Evolutionary conservation across 2,329 filamentous ascomycete genomes (phyloP).

Genomic region (Escovopsis sp.): DNA sequence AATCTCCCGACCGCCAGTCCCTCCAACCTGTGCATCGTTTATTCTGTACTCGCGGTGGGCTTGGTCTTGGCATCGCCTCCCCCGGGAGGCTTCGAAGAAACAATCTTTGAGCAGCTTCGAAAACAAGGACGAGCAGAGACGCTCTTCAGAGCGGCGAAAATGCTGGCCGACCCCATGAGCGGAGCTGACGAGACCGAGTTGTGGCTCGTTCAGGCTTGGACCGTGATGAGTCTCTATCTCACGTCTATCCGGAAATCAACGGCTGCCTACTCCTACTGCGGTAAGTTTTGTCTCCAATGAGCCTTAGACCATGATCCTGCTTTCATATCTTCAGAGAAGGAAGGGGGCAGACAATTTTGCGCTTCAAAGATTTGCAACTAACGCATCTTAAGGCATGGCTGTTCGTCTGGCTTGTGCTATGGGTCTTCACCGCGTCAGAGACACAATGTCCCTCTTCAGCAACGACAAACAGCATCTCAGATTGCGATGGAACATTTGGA

Average conservation of each 20-base stretch:
- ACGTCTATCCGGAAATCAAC: conserved; percentile 47
- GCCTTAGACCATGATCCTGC: not conserved
- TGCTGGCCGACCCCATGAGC: conserved; percentile 28
- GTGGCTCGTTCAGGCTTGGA: conserved; percentile 49
- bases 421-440: conserved; percentile 43
- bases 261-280: conserved; percentile 46
- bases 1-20: conserved; percentile 35
- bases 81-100: conserved; percentile 33
- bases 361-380: conserved; percentile 1
- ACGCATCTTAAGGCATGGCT: conserved; percentile 37
- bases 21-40: conserved; percentile 42
- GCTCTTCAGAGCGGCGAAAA: conserved; percentile 46
- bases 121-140: conserved; percentile 42
- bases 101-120: conserved; percentile 35
- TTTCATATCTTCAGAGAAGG: not conserved
- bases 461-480: conserved; percentile 24
- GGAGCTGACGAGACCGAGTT: conserved; percentile 48
- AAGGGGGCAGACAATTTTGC: too few species aligned
- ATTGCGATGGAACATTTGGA: conserved; percentile 45
- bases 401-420: conserved; percentile 47
- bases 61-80: conserved; percentile 40
- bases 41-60: conserved; percentile 49
- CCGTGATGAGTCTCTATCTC: conserved; percentile 51
- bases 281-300: conserved; percentile 19
- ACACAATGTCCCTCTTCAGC: conserved; percentile 40